Evolutionary conservation across 495 filamentous ascomycete species (phyloP), one percentile per base, ranked within the genome.

Genomic region (Penicillium argentinense): DNA sequence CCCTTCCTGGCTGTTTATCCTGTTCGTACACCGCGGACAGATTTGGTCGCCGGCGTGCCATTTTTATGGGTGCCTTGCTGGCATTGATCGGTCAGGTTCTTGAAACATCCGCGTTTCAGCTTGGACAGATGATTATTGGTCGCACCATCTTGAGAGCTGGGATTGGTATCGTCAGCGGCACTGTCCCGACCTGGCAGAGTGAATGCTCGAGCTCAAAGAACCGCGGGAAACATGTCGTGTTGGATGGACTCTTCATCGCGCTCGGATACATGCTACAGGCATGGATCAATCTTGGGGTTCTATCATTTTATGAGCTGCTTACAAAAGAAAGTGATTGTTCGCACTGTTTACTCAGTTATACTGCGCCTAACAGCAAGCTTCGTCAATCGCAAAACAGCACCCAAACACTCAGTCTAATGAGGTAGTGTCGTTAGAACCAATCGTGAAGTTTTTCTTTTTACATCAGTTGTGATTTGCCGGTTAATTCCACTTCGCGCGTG

Each of bases 41-140:
- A 21, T 34, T 82, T 1, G 81, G 79, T 3, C 63, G 81, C 9
- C 76, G 76, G 60, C 77, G 69, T 32, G 62, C 70, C 1, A 73
- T 85, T 22, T 47, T 81, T 9, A 46, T 75, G 5, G 79, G 77
- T 2, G 73, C 71, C 1, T 58, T 64, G 0, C 71, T 85, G 24
- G 78, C 83, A 73, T 64, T 63, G 14, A 56, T 83, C 30, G 82
- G 79, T 4, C 75, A 77, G 2, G 66, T 82, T 21, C 67, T 84
- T 11, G 78, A 85, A 51, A 71, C 76, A 22, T 63, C 73, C 8
- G 62, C 81, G 3, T 82, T 68, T 50, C 63, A 63, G 22, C 54
- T 79, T 9, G 51, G 73, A 5, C 81, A 84, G 51, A 79, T 86
- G 63, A 74, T 86, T 39, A 67, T 83, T 21, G 83, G 79, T 4